phyloP scores from a whole-genome alignment of 1,139 yeast genomes.

The Nakaseomyces bracarensis region DNA sequence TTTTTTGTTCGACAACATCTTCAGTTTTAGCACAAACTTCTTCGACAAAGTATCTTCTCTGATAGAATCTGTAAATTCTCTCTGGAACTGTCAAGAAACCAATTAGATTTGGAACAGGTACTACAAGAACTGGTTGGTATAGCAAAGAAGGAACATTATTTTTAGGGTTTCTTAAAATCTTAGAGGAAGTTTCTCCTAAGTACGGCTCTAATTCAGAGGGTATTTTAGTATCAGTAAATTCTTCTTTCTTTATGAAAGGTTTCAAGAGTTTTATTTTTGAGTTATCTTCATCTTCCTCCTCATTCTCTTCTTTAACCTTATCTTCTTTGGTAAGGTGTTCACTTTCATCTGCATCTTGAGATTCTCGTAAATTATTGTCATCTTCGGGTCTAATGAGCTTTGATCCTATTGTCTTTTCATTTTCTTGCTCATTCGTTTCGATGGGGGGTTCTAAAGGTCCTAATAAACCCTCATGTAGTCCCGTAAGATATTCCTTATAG shows the following conservation, averaged over 20 bases:
- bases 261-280: slow-evolving; percentile 39
- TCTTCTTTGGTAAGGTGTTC: slow-evolving; percentile 10
- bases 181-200: slow-evolving; percentile 14
- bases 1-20: slow-evolving; percentile 45
- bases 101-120: slow-evolving; percentile 63
- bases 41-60: slow-evolving; percentile 61
- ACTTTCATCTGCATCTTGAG: slow-evolving; percentile 11
- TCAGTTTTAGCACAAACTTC: slow-evolving; percentile 57
- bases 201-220: slow-evolving; percentile 50
- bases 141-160: slow-evolving; percentile 50
- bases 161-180: slow-evolving; percentile 25
- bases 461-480: slow-evolving; percentile 87
- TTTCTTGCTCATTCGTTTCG: neutral
- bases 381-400: slow-evolving; percentile 6
- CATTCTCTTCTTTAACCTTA: slow-evolving; percentile 30
- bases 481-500: slow-evolving; percentile 81
- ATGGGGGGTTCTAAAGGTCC: slow-evolving; percentile 61
- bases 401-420: neutral
- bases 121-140: slow-evolving; percentile 67
- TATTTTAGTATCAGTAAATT: slow-evolving; percentile 45
- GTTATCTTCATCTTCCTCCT: slow-evolving; percentile 31
- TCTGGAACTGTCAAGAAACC: slow-evolving; percentile 75
- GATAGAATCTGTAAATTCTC: slow-evolving; percentile 72
- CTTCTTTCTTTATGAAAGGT: slow-evolving; percentile 53
- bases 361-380: slow-evolving; percentile 6